phyloP scores from a whole-genome alignment of 2,329 filamentous ascomycete genomes.

The Apiospora kogelbergensis region DNA sequence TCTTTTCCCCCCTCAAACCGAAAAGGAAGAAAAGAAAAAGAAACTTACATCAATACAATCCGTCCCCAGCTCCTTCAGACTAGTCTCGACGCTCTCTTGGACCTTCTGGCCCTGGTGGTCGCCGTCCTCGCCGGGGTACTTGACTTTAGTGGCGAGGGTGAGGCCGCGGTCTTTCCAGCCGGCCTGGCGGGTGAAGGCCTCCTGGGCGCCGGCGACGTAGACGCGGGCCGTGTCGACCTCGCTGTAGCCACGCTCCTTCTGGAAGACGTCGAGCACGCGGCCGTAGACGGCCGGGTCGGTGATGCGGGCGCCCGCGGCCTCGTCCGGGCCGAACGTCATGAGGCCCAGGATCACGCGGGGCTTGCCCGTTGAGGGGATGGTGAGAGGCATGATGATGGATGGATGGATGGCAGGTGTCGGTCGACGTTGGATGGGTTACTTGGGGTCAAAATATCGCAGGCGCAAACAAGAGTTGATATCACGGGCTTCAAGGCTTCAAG shows the following conservation, averaged over 20 bases:
- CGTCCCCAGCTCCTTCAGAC: conserved; percentile 69
- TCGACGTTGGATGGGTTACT: too few relatives aligned
- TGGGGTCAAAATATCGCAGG: too few relatives aligned
- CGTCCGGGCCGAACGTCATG: conserved; percentile 78
- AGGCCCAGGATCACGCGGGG: conserved; percentile 77
- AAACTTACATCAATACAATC: conserved; percentile 66
- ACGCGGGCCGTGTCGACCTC: conserved; percentile 82
- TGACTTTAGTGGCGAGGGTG: conserved; percentile 73
- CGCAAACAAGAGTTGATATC: too few relatives aligned
- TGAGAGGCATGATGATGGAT: conserved; percentile 44
- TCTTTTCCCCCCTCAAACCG: background rate
- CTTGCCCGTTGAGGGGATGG: conserved; percentile 43
- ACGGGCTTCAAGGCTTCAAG: background rate
- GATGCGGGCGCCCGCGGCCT: conserved; percentile 65
- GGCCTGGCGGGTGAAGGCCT: conserved; percentile 73
- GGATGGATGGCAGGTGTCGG: background rate
- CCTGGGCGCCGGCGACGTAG: conserved; percentile 73
- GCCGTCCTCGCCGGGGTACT: conserved; percentile 61
- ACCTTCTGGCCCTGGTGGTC: conserved; percentile 64
- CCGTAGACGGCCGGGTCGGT: conserved; percentile 68
- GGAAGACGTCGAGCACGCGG: conserved; percentile 71
- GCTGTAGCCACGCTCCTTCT: conserved; percentile 70
- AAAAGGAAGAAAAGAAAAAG: background rate
- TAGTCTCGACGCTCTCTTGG: conserved; percentile 64
- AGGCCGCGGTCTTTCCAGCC: conserved; percentile 79